These are phyloP conservation scores for Chaetomium globosum DNA, from an alignment of 2,329 filamentous ascomycete genomes.

Conservation along the genomic window DNA sequence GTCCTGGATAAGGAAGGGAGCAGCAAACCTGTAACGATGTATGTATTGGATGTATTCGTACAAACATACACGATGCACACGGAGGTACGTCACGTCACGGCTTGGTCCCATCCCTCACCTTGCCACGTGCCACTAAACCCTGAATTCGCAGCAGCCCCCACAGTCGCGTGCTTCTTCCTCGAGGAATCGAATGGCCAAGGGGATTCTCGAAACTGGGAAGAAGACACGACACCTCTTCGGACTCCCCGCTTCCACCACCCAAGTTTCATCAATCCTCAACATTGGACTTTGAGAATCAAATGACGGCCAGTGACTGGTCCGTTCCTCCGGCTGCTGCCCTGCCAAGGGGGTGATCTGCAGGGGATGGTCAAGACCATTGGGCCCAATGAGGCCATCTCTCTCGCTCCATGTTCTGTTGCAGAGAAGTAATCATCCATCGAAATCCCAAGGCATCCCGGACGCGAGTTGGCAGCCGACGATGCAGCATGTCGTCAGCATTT, in stretches of 20 bases:
- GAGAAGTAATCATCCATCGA: neutral
- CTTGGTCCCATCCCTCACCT: neutral
- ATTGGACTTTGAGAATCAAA: neutral
- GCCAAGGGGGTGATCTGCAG: constrained; percentile 13
- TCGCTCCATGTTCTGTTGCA: neutral
- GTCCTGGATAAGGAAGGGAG: neutral
- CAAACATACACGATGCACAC: neutral
- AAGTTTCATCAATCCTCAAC: neutral
- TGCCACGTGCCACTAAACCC: constrained; percentile 3
- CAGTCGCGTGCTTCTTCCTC: neutral
- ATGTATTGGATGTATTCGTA: too few species aligned
- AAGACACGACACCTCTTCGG: neutral
- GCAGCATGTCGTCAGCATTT: constrained; percentile 23
- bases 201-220: neutral
- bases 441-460: neutral
- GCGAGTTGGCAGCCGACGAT: neutral
- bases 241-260: neutral
- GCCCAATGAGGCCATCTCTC: neutral
- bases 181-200: neutral
- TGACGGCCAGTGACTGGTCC: neutral
- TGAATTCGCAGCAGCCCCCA: neutral
- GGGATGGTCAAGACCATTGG: neutral
- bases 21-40: too few species aligned
- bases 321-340: neutral
- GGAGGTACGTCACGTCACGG: neutral